Evolutionary conservation across 2,329 filamentous ascomycete genomes (phyloP).

Genomic region (Furcasterigmium furcatum): DNA sequence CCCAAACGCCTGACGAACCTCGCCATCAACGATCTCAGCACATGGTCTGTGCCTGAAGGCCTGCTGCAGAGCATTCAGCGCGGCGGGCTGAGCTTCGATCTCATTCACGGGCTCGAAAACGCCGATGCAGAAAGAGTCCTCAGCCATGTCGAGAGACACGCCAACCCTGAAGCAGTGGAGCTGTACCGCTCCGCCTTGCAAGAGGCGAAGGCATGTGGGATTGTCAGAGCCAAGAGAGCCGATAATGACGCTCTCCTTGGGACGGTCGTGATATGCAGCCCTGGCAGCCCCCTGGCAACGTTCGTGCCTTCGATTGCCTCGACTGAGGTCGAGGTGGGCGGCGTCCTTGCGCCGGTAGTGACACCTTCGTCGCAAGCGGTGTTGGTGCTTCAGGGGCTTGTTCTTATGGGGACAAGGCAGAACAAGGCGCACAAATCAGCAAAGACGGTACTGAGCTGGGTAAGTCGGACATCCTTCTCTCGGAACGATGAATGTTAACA

Average conservation of each 20-base stretch:
- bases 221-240: constrained; percentile 75
- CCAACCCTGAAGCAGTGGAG: constrained; percentile 74
- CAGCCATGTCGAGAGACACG: constrained; percentile 69
- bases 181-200: constrained; percentile 75
- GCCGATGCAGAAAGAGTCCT: constrained; percentile 69
- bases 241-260: constrained; percentile 67
- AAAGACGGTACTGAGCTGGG: constrained; percentile 75
- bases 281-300: constrained; percentile 63
- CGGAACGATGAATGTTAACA: constrained; percentile 11
- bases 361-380: constrained; percentile 65
- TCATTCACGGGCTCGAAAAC: constrained; percentile 78
- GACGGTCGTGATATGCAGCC: constrained; percentile 76
- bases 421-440: constrained; percentile 75
- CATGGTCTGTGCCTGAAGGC: constrained; percentile 74
- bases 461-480: constrained; percentile 39
- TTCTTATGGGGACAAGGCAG: constrained; percentile 77
- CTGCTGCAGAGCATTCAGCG: constrained; percentile 70
- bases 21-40: constrained; percentile 66
- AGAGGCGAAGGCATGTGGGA: constrained; percentile 70
- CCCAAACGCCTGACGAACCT: constrained; percentile 61
- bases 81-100: constrained; percentile 74
- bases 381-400: constrained; percentile 71
- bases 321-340: constrained; percentile 57
- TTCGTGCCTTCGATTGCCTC: constrained; percentile 68
- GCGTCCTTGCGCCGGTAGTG: constrained; percentile 78